These are phyloP conservation scores for Alternaria incomplexa DNA, from an alignment of 2,329 filamentous ascomycete genomes.

Conservation along the genomic window DNA sequence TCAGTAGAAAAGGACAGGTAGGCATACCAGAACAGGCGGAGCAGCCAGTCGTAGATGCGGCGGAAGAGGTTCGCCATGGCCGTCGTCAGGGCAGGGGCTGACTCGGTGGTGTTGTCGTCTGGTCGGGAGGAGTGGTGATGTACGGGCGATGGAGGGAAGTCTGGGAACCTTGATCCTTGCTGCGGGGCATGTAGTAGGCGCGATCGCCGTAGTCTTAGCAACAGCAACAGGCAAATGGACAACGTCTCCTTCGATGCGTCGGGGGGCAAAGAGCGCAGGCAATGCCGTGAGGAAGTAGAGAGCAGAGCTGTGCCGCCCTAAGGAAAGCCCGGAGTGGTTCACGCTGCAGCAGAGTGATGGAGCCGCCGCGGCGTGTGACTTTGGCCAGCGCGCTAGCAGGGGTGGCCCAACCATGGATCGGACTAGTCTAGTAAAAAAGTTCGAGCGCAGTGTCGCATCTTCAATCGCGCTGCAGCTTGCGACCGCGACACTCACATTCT, in stretches of 20 bases:
- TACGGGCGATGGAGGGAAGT: constrained; percentile 36
- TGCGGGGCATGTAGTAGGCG: constrained; percentile 42
- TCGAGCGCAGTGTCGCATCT: constrained; percentile 13
- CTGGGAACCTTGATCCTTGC: constrained; percentile 46
- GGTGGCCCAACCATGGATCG: constrained; percentile 10
- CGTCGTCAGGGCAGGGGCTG: constrained; percentile 40
- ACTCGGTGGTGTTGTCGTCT: constrained; percentile 32
- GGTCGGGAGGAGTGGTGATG: constrained; percentile 33
- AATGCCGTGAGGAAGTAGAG: constrained; percentile 15
- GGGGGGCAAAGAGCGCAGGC: constrained; percentile 28
- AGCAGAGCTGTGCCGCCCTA: constrained; percentile 40
- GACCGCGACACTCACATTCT: neutral
- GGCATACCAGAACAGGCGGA: constrained; percentile 94
- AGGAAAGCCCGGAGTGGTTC: constrained; percentile 30
- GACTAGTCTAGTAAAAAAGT: constrained; percentile 18
- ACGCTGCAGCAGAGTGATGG: constrained; percentile 24
- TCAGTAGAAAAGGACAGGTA: constrained; percentile 16
- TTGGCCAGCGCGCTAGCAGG: constrained; percentile 18
- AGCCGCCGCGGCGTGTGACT: constrained; percentile 29
- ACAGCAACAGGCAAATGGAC: constrained; percentile 34
- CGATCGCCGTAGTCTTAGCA: constrained; percentile 31
- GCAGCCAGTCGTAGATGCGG: constrained; percentile 96
- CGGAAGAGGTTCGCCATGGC: constrained; percentile 89
- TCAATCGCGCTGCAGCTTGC: constrained; percentile 2
- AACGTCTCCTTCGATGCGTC: constrained; percentile 18